Base-by-base conservation (phyloP, 805 yeast genomes). In the Myxozyma udenii region DNA sequence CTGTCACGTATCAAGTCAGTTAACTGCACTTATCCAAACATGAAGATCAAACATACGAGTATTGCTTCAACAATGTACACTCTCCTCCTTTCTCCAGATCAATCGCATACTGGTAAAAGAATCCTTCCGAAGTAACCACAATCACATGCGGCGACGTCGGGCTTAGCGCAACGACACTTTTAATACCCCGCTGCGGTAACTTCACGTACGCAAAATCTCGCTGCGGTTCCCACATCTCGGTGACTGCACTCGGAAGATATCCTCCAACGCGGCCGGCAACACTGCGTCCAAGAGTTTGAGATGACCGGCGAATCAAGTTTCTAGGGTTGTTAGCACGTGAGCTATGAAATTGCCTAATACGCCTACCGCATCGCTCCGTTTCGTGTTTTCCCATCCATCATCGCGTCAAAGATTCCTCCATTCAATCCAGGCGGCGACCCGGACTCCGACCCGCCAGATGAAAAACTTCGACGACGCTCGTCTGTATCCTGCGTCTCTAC, bases 11-110 rank as follows among this genome's bases (percentile, higher is more conserved):
- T 4, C 16, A 9, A 24, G 37, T 41, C 25, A 47, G 41, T n/a
- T 14, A 28, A 16, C 14, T 14, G 26, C 12, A n/a, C 12, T 18
- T 4, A 22, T 22, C 7, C 4, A 38, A n/a, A 35, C 18, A 26
- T 7, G 21, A 19, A 19, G 19, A 11, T n/a, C 19, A n/a, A n/a
- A 52, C 57, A 22, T 35, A 52, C 60, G 60, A 55, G 36, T 52
- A 55, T 30, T 55, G 58, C 55, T 83, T 80, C 49, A 86, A 71
- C 55, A 88, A 71, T 36, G 84, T 79, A 69, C 98, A 91, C 64
- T 90, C 96, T 1, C 98, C 98, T 1, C 98, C 98, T 48, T 90
- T 71, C 55, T 84, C 95, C 0, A 93, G 83, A 56, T 88, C 93
- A 41, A 91, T 71, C 1, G 84, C 84, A 67, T 87, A 91, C 45